Percentiles rank a stretch among this genome's conserved stretches.
phyloP scores from a whole-genome alignment of 1,284 basidiomycete species.

The Sphagnurus paluster region DNA sequence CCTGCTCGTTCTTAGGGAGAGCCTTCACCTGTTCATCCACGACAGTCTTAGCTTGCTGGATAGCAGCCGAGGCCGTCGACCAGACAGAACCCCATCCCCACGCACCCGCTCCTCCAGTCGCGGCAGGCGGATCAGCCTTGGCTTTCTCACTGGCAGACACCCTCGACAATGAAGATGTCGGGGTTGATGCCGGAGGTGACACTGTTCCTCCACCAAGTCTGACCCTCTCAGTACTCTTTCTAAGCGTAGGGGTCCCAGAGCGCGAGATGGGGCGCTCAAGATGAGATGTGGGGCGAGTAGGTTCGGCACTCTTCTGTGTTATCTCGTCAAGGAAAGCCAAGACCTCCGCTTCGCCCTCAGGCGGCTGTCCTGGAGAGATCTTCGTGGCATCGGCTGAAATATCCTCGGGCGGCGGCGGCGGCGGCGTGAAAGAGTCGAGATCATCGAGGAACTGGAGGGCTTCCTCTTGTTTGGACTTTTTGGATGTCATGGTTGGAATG shows the following conservation, averaged over 20 bases:
- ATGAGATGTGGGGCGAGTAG: conserved; percentile 57
- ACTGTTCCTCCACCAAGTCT: conserved; percentile 52
- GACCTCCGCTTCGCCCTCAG: conserved; percentile 74
- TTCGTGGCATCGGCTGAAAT: conserved; percentile 34
- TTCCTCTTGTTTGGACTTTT: conserved; percentile 87
- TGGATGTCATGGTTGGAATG: conserved; percentile 42
- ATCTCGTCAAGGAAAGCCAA: conserved; percentile 94
- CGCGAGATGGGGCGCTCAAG: conserved; percentile 64
- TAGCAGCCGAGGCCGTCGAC: conserved; percentile 82
- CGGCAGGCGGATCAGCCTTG: conserved; percentile 20
- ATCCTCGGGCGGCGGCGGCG: conserved; percentile 20
- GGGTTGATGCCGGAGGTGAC: conserved; percentile 37
- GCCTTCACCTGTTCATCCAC: conserved; percentile 90
- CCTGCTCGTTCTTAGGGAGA: conserved; percentile 79
- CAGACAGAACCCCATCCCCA: conserved; percentile 89
- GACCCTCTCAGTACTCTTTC: conserved; percentile 78
- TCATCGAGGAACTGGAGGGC: conserved; percentile 89
- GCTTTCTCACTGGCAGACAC: conserved; percentile 25
- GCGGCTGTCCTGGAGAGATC: conserved; percentile 22
- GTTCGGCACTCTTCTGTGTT: conserved; percentile 84
- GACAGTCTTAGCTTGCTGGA: conserved; percentile 84
- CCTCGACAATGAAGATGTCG: conserved; percentile 40
- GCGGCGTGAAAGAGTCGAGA: conserved; percentile 71
- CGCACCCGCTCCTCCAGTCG: conserved; percentile 25
- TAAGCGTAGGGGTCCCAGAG: conserved; percentile 67